Percentiles rank a stretch among this genome's conserved stretches.
Conservation (phyloP, 805 yeast species). For the Ogataea zsoltii region DNA sequence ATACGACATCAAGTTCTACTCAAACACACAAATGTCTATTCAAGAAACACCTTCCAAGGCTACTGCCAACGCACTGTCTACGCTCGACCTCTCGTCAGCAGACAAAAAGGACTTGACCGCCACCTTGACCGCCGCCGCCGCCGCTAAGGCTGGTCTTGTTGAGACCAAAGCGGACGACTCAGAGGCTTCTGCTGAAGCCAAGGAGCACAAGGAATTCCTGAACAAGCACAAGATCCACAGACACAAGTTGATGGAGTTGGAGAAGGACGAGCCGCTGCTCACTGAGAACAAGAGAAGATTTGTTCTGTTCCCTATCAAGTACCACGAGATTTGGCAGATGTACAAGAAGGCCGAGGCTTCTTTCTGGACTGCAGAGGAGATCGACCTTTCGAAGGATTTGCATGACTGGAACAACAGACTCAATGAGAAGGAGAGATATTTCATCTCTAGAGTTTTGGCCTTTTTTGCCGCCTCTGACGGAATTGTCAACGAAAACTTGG, state of each 20-base stretch:
- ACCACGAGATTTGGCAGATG: slow-evolving; percentile 98
- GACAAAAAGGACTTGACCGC: slow-evolving; percentile 44
- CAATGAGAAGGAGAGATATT: slow-evolving; percentile 89
- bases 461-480: slow-evolving; percentile 99
- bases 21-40: slow-evolving; percentile 39
- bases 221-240: slow-evolving; percentile 67
- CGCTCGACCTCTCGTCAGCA: slow-evolving; percentile 47
- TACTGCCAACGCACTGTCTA: slow-evolving; percentile 56
- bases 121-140: slow-evolving; percentile 43
- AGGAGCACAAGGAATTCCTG: slow-evolving; percentile 57
- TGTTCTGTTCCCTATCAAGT: slow-evolving; percentile 93
- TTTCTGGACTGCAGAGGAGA: slow-evolving; percentile 99
- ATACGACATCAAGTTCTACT: neutral
- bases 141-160: slow-evolving; percentile 32
- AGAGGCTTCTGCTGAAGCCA: slow-evolving; percentile 24
- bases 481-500: slow-evolving; percentile 95
- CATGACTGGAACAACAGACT: slow-evolving; percentile 90
- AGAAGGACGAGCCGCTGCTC: slow-evolving; percentile 87
- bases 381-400: slow-evolving; percentile 88
- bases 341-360: slow-evolving; percentile 99
- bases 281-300: slow-evolving; percentile 83
- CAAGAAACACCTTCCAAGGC: slow-evolving; percentile 74
- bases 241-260: slow-evolving; percentile 68
- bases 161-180: slow-evolving; percentile 15
- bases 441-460: slow-evolving; percentile 90